Evolutionary conservation across 2,329 filamentous ascomycete genomes (phyloP).

Genomic region (Fusarium fracticaudum): DNA sequence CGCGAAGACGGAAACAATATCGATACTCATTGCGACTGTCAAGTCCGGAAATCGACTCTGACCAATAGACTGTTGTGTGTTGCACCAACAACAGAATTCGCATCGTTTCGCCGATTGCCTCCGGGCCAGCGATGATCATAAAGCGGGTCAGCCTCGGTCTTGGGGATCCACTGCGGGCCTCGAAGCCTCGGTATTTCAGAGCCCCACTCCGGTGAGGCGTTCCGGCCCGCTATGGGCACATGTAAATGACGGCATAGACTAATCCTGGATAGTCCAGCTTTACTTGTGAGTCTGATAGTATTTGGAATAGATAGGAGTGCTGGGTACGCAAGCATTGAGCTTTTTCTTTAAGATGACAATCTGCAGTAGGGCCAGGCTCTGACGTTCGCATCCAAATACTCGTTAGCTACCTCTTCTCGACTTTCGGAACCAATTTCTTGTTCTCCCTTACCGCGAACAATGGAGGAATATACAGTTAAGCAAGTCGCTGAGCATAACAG

Average conservation of each 20-base stretch:
- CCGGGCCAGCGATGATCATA: neutral
- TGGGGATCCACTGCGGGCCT: neutral
- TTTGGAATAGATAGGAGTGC: no score
- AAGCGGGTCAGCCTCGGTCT: conserved; percentile 1
- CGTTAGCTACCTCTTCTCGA: no score
- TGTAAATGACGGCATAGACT: neutral
- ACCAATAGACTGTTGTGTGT: neutral
- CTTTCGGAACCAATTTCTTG: fast-evolving
- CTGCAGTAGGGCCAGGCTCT: neutral
- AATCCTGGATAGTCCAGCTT: neutral
- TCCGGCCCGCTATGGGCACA: conserved; percentile 1
- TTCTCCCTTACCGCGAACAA: fast-evolving
- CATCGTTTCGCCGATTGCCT: neutral
- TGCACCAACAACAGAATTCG: neutral
- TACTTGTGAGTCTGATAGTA: no score
- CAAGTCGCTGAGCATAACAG: conserved; percentile 11
- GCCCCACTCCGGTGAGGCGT: neutral
- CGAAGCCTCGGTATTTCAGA: neutral
- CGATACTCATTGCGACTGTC: no score
- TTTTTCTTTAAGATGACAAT: neutral
- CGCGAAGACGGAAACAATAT: neutral
- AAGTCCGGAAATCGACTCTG: no score
- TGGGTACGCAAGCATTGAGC: no score
- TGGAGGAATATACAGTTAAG: conserved; percentile 1
- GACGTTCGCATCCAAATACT: neutral